Evolutionary conservation across 2,329 filamentous ascomycete genomes (phyloP).

Genomic region (Monosporascus ibericus): DNA sequence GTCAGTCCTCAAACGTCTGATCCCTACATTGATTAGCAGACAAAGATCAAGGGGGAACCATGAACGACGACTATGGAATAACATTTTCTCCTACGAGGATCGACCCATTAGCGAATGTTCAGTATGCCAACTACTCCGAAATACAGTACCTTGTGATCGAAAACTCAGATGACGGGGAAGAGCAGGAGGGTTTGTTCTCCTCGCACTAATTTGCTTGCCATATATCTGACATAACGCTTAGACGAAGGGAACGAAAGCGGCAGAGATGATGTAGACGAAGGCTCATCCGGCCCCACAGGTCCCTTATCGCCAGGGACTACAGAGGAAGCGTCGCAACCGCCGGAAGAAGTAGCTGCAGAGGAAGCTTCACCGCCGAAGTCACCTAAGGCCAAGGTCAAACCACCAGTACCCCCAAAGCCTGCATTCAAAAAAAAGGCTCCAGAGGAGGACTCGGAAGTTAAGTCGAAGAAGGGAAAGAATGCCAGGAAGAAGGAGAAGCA

Average conservation of each 20-base stretch:
- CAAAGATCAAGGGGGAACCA: slow-evolving; percentile 11
- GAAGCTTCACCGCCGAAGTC: slow-evolving; percentile 6
- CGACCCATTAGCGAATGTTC: slow-evolving; percentile 11
- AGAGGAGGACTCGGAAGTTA: too few relatives aligned
- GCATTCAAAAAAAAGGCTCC: background rate
- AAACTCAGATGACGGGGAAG: slow-evolving; percentile 12
- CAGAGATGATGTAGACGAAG: slow-evolving; percentile 10
- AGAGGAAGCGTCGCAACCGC: slow-evolving; percentile 1
- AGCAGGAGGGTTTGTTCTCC: slow-evolving; percentile 16
- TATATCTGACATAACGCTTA: slow-evolving; percentile 14
- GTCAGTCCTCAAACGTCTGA: slow-evolving; percentile 3
- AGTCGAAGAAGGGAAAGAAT: slow-evolving; percentile 3
- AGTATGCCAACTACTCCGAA: slow-evolving; percentile 17
- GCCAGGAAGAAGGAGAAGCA: slow-evolving; percentile 10
- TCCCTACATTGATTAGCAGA: slow-evolving; percentile 2
- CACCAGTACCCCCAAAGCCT: background rate
- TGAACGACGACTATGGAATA: slow-evolving; percentile 17
- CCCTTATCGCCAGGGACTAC: background rate
- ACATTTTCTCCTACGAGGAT: slow-evolving; percentile 15
- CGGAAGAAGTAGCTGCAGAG: background rate
- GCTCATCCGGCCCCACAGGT: slow-evolving; percentile 2
- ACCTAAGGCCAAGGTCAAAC: slow-evolving; percentile 10
- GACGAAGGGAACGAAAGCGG: slow-evolving; percentile 10
- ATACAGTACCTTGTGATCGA: slow-evolving; percentile 10
- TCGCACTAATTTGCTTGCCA: background rate